These are phyloP conservation scores for sunflower (Helianthus annuus) DNA, from an alignment of 129 eudicot genomes.

Conservation along the genomic window DNA sequence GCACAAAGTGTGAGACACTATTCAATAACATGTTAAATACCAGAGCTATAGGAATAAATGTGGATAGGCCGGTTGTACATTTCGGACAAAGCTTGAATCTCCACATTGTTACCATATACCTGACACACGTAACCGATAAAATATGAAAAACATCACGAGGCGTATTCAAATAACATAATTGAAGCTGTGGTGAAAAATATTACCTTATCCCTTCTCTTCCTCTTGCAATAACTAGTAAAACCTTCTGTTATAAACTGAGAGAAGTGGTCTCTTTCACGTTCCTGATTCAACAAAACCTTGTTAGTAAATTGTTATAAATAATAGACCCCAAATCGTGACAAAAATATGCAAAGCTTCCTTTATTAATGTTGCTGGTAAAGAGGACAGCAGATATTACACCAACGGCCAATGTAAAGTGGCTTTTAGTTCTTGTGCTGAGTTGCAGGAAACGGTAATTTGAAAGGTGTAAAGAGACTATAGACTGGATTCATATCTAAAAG, in stretches of 20 bases:
- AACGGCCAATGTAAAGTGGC: no score
- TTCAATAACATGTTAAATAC: slow-evolving; percentile 31
- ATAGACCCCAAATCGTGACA: background rate
- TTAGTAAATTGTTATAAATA: background rate
- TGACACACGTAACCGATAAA: slow-evolving; percentile 22
- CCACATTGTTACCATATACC: slow-evolving; percentile 96
- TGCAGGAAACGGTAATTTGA: no score
- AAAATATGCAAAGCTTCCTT: background rate
- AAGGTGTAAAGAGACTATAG: no score
- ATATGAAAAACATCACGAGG: background rate
- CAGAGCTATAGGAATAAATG: slow-evolving; percentile 91
- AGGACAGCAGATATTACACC: no score
- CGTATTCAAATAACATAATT: no score
- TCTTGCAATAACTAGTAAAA: slow-evolving; percentile 91
- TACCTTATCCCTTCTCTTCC: slow-evolving; percentile 95
- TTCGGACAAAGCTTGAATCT: slow-evolving; percentile 91
- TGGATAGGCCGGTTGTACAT: slow-evolving; percentile 99
- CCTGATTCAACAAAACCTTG: slow-evolving; percentile 45
- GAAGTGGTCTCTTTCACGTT: slow-evolving; percentile 94
- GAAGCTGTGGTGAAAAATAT: no score
- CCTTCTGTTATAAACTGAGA: slow-evolving; percentile 99
- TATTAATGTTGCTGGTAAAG: background rate
- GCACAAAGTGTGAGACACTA: no score
- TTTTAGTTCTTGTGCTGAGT: no score
- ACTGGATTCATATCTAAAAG: no score